Percentiles rank a stretch among this genome's conserved stretches.
These are phyloP conservation scores for Nicotiana knightiana DNA, from an alignment of 257 asterid species.

Conservation along the genomic window DNA sequence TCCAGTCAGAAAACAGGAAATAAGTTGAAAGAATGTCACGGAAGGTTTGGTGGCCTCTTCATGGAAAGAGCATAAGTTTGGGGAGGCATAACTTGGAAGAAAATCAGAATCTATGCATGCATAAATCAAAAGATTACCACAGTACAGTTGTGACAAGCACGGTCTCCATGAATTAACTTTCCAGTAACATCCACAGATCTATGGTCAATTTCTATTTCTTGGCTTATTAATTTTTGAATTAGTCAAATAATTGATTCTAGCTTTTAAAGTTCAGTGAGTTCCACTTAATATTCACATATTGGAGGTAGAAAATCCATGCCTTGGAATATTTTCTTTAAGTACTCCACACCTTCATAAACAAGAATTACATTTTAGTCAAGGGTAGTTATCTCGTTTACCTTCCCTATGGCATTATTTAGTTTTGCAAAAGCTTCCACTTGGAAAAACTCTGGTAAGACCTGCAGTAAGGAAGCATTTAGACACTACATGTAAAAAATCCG, in stretches of 20 bases:
- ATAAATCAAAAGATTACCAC: neutral
- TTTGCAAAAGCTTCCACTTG: slow-evolving; percentile 98
- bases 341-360: neutral
- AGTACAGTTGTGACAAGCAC: neutral
- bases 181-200: slow-evolving; percentile 3
- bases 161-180: neutral
- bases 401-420: slow-evolving; percentile 77
- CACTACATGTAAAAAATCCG: slow-evolving; percentile 15
- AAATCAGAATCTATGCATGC: neutral
- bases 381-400: slow-evolving; percentile 44
- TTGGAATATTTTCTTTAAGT: neutral
- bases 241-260: neutral
- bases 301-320: neutral
- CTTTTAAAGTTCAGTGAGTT: neutral
- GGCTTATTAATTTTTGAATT: neutral
- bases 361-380: neutral
- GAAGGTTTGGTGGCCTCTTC: neutral
- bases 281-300: neutral
- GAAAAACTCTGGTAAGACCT: slow-evolving; percentile 94
- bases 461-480: slow-evolving; percentile 38
- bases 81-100: neutral
- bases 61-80: neutral
- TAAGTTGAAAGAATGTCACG: neutral
- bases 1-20: neutral
- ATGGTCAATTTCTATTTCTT: neutral